Percentiles rank a stretch among this genome's conserved stretches.
Conservation (phyloP, 2,329 filamentous ascomycete genomes). For the Botryotinia convoluta region DNA sequence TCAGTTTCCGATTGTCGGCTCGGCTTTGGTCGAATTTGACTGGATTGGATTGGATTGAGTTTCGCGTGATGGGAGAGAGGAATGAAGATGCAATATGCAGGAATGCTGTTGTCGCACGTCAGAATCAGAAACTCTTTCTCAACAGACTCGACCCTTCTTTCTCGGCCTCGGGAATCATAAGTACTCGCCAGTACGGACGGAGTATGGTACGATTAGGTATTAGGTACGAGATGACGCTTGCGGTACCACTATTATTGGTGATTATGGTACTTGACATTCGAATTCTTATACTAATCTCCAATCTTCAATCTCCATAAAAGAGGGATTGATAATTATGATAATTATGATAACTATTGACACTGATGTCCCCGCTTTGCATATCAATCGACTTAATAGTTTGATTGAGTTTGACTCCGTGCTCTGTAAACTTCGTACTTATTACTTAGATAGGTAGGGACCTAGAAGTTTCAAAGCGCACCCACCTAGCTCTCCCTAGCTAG, state of each 20-base stretch:
- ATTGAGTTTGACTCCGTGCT: neutral
- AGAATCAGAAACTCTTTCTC: neutral
- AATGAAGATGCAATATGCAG: conserved; percentile 7
- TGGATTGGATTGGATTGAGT: neutral
- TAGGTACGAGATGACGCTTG: neutral
- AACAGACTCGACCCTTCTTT: neutral
- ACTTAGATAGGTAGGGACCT: neutral
- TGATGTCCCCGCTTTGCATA: neutral
- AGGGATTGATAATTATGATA: neutral
- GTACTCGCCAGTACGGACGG: neutral
- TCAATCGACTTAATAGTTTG: neutral
- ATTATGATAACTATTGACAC: no score
- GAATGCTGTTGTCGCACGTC: conserved; percentile 18
- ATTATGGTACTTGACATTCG: neutral
- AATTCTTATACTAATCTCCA: neutral
- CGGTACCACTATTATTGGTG: neutral
- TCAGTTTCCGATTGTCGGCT: neutral
- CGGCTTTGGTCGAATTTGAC: neutral
- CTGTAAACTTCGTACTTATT: neutral
- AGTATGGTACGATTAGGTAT: neutral
- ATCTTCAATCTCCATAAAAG: neutral
- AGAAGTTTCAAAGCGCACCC: no score
- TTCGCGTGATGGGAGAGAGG: neutral
- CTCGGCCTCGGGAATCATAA: neutral
- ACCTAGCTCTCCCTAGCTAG: neutral